Percentiles rank a stretch among this genome's conserved stretches.
Conservation (phyloP, 768 basidiomycete species). For the Hygrophorus russula region DNA sequence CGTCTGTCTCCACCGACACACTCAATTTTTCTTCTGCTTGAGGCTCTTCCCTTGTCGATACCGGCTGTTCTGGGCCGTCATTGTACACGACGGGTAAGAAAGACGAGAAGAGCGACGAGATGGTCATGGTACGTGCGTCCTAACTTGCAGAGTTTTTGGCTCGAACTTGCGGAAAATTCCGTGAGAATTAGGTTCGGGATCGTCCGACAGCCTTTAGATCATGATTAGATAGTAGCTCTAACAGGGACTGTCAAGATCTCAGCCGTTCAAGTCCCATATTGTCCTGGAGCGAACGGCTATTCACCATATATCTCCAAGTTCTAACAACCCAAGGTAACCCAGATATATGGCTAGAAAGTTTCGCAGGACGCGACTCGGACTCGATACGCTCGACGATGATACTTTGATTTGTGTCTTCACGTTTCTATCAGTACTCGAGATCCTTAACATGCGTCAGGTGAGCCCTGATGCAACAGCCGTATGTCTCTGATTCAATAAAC, state of each 20-base stretch:
- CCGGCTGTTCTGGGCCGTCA: slow-evolving; percentile 19
- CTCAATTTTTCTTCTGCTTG: slow-evolving; percentile 41
- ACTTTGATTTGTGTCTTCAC: slow-evolving; percentile 24
- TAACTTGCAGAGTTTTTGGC: not conserved
- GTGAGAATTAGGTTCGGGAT: slow-evolving; percentile 1
- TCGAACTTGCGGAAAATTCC: not conserved
- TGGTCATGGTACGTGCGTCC: slow-evolving; percentile 9
- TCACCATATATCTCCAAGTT: not conserved
- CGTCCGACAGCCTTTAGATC: not conserved
- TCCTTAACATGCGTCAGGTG: slow-evolving; percentile 33
- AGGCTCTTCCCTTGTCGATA: slow-evolving; percentile 31
- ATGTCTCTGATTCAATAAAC: not conserved
- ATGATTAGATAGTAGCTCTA: too few species aligned
- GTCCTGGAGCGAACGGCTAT: not conserved
- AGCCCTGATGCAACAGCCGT: slow-evolving; percentile 1
- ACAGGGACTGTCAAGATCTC: too few species aligned
- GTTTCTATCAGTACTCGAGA: slow-evolving; percentile 25
- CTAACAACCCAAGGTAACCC: not conserved
- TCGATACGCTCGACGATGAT: slow-evolving; percentile 18
- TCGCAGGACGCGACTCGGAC: not conserved
- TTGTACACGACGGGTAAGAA: slow-evolving; percentile 32
- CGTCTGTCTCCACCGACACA: slow-evolving; percentile 29
- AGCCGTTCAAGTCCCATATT: too few species aligned
- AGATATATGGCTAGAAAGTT: not conserved
- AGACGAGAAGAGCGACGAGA: slow-evolving; percentile 34